Conservation (phyloP, 1,139 yeast genomes). For the Yamadazyma aaseri region DNA sequence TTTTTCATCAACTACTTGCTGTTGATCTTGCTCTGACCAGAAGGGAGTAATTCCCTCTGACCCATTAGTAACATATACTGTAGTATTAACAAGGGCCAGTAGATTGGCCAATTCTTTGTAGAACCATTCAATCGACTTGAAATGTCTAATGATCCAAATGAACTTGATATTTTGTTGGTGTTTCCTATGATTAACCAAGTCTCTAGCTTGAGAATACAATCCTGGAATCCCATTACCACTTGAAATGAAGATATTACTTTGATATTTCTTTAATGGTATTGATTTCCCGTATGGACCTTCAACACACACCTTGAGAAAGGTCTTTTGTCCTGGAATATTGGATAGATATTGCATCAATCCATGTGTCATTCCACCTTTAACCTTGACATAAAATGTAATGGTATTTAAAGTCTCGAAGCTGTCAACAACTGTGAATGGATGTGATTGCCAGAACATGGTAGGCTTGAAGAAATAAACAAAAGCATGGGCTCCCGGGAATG, state of each 20-base stretch:
- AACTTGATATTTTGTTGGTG: constrained; percentile 21
- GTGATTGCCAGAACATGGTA: constrained; percentile 55
- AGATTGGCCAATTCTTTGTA: constrained; percentile 38
- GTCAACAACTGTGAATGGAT: constrained; percentile 53
- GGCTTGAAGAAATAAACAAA: constrained; percentile 40
- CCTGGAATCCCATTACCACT: constrained; percentile 80
- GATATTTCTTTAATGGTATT: constrained; percentile 45
- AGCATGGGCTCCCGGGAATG: constrained; percentile 42
- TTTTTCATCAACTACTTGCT: constrained; percentile 15
- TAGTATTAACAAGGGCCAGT: constrained; percentile 23
- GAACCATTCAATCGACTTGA: constrained; percentile 52
- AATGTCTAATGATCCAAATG: constrained; percentile 39
- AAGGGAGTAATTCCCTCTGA: constrained; percentile 21
- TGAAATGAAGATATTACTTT: constrained; percentile 51
- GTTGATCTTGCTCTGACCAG: constrained; percentile 13
- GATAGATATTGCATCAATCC: constrained; percentile 43
- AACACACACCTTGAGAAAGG: constrained; percentile 30
- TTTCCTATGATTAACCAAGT: constrained; percentile 20
- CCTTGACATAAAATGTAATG: constrained; percentile 38
- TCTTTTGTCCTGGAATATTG: constrained; percentile 45
- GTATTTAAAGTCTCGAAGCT: constrained; percentile 27
- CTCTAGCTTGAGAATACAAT: constrained; percentile 32
- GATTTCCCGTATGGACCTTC: constrained; percentile 46
- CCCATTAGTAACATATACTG: constrained; percentile 36
- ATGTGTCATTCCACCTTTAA: constrained; percentile 45